Base-by-base conservation (phyloP, 176 grass and related monocot species). In the Cenchrus purpureus region DNA sequence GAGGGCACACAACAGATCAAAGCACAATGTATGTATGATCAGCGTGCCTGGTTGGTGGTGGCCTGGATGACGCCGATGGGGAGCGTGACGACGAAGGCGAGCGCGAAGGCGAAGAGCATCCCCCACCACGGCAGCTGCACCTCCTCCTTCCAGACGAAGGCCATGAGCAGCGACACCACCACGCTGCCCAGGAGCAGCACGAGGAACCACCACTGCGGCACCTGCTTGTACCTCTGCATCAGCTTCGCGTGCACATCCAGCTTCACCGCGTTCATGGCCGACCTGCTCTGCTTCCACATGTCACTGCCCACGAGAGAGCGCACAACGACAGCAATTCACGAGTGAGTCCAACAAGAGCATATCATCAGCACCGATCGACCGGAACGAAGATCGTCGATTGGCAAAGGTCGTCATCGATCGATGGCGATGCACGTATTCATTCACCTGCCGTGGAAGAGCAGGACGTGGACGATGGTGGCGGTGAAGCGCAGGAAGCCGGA, bases 41-140 rank as follows among this genome's bases (percentile, higher is more conserved):
- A 55, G 4, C 64, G 3, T 87, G 74, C 97, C 97, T 99, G 97
- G 92, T 98, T 98, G 25, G 97, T 98, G 55, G 97, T 98, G 60
- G 93, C 97, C 84, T 98, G 97, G 86, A 98, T 98, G 77, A 95
- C 93, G 52, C 97, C 97, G 51, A 96, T 95, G 44, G 97, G 97
- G 31, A 98, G 88, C 17, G 97, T 98, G 64, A 98, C 97, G 22
- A 95, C 19, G 68, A 89, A 92, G 52, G 97, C 97, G 86, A 98
- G 87, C 17, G 67, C 93, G 80, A 98, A 98, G 72, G 97, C 93
- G 74, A 98, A 98, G 43, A 98, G 71, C 91, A 98, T 95, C 6
- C 97, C 97, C 97, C 97, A 98, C 97, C 97, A 98, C 2, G 96
- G 96, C 48, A 98, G 96, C 87, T 98, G 96, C 85, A 98, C 80